These are phyloP conservation scores for Sicyos edulis DNA, from an alignment of 306 rosid species.

Conservation along the genomic window DNA sequence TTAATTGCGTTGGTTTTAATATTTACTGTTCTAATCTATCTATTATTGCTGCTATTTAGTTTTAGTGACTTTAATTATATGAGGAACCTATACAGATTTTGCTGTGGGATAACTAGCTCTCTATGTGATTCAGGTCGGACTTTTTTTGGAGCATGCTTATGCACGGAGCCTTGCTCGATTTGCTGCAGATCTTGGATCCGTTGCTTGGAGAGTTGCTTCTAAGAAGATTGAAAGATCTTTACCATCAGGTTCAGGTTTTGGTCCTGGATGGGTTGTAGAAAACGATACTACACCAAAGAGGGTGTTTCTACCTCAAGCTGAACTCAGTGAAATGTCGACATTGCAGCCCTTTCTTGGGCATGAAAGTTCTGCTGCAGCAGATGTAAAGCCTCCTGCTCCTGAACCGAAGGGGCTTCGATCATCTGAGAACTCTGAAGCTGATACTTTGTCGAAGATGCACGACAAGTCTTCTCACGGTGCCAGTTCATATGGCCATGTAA, in stretches of 20 bases:
- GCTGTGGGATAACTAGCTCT: constrained; percentile 23
- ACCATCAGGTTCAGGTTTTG: constrained; percentile 40
- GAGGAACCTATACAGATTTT: constrained; percentile 6
- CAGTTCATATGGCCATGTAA: constrained; percentile 25
- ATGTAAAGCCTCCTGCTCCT: constrained; percentile 22
- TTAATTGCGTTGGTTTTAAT: background rate
- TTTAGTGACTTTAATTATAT: constrained; percentile 6
- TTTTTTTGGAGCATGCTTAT: constrained; percentile 49
- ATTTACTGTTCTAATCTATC: background rate
- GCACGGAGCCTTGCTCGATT: constrained; percentile 61
- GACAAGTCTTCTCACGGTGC: constrained; percentile 22
- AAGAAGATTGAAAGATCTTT: constrained; percentile 44
- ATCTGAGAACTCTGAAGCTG: constrained; percentile 26
- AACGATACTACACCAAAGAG: constrained; percentile 33
- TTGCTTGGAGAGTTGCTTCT: constrained; percentile 50
- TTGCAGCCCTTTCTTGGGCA: constrained; percentile 14
- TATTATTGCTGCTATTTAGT: background rate
- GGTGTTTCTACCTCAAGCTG: constrained; percentile 23
- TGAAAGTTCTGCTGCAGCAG: constrained; percentile 13
- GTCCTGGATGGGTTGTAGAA: constrained; percentile 69
- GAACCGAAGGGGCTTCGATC: constrained; percentile 27
- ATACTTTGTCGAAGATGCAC: constrained; percentile 29
- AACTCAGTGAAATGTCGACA: constrained; percentile 24
- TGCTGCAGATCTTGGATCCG: constrained; percentile 48
- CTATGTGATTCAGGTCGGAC: constrained; percentile 48